Evolutionary conservation across 2,329 filamentous ascomycete species (phyloP), one percentile per base, ranked within the genome.

Genomic region (Lojkania enalia): DNA sequence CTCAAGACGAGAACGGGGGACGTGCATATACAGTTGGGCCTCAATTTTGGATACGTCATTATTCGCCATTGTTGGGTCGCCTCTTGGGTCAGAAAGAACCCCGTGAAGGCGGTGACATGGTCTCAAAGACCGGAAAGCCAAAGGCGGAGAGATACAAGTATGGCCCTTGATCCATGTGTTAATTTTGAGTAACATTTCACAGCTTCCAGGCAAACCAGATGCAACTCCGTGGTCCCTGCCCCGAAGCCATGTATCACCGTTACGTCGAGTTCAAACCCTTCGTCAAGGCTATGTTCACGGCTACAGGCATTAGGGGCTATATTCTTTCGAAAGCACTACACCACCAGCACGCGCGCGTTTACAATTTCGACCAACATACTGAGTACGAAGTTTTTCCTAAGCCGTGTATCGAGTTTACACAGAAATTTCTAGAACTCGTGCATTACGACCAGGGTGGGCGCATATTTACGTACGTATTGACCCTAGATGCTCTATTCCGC

Each of bases 121-220:
- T 57, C 23, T 48, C 59, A 20, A 60, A 60, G 29, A 79, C 81
- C 45, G 77, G 61, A 35, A 67, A 62, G 45, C 44, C 57, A 9
- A 67, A 77, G 52, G 77, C 83, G 2, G 80, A 87, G 61, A 85
- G 84, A 75, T 92, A 92, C 65, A 89, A 94, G 86, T 88, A 74
- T 53, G 83, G 74, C 18, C 3, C n/a, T n/a, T n/a, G n/a, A n/a
- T n/a, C n/a, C n/a, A n/a, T n/a, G n/a, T 27, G 25, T 7, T 7
- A 35, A 33, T 30, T 19, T 38, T 11, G 14, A 12, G 36, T 52
- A 39, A 52, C 20, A n/a, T 36, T 6, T 42, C 61, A 57, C 60
- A 91, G 88, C 69, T 97, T 97, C 71, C 91, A 96, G 77, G 88
- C 92, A 29, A 91, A 90, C 66, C 87, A 96, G 67, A 84, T 96